Percentiles rank a stretch among this genome's conserved stretches.
Conservation (phyloP, 2,329 filamentous ascomycete genomes). For the Calycina marina region DNA sequence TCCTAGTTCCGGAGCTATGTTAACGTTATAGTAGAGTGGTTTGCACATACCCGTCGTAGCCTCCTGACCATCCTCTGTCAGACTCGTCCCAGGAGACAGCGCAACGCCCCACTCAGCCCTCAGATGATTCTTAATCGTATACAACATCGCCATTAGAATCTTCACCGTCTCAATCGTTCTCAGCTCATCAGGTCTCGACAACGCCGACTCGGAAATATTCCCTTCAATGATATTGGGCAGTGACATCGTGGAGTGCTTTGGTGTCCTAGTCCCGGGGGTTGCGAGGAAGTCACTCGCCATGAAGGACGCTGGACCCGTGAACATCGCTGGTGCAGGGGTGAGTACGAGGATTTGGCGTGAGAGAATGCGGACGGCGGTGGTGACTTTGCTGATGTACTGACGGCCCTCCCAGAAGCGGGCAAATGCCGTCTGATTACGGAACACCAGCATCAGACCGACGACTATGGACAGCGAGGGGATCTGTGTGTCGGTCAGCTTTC, state of each 20-base stretch:
- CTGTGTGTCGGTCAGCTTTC: conserved; percentile 17
- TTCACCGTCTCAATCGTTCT: conserved; percentile 43
- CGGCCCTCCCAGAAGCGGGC: conserved; percentile 37
- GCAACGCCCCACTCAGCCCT: conserved; percentile 45
- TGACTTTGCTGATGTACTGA: conserved; percentile 39
- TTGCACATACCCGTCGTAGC: too few relatives aligned
- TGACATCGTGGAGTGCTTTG: conserved; percentile 1
- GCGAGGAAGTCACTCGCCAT: not conserved
- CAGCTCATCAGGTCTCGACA: conserved; percentile 18
- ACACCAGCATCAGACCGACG: conserved; percentile 52
- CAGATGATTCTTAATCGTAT: conserved; percentile 49
- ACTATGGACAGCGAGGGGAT: conserved; percentile 50
- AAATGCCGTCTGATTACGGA: conserved; percentile 41
- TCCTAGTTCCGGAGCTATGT: too few relatives aligned
- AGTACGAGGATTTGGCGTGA: conserved; percentile 34
- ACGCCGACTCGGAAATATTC: not conserved
- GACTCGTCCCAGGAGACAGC: conserved; percentile 15
- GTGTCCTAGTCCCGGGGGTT: conserved; percentile 2
- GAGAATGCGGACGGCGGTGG: conserved; percentile 44
- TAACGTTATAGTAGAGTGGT: too few relatives aligned
- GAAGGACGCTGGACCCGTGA: not conserved
- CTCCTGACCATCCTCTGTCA: conserved; percentile 20
- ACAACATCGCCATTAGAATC: conserved; percentile 44
- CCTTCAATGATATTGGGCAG: conserved; percentile 1
- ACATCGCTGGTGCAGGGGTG: conserved; percentile 20